phyloP scores from a whole-genome alignment of 2,329 filamentous ascomycete species.

The Beauveria asiatica region DNA sequence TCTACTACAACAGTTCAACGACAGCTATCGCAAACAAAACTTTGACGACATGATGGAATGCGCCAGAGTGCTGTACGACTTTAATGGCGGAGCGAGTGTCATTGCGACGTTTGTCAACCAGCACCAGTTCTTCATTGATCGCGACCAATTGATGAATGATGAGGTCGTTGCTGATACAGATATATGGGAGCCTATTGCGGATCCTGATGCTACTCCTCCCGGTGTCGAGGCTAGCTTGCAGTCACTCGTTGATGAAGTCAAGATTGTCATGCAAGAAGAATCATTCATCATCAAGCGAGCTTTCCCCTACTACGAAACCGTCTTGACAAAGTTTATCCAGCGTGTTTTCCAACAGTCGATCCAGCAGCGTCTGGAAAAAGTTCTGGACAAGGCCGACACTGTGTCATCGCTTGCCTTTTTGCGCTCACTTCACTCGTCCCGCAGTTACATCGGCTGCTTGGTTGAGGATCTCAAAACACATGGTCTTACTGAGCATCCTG shows the following conservation, averaged over 20 bases:
- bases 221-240: conserved; percentile 88
- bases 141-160: conserved; percentile 82
- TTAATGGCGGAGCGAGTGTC: conserved; percentile 91
- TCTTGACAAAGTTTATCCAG: conserved; percentile 87
- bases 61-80: conserved; percentile 86
- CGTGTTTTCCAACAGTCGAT: conserved; percentile 97
- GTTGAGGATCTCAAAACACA: conserved; percentile 92
- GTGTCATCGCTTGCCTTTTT: conserved; percentile 89
- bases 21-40: conserved; percentile 89
- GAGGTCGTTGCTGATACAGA: conserved; percentile 69
- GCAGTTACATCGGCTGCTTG: conserved; percentile 76
- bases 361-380: conserved; percentile 90
- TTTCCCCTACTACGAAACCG: conserved; percentile 93
- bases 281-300: conserved; percentile 94
- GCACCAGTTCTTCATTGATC: conserved; percentile 97
- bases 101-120: conserved; percentile 97
- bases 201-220: conserved; percentile 86
- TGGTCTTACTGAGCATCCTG: conserved; percentile 89
- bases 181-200: conserved; percentile 84
- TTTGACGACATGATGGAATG: conserved; percentile 98
- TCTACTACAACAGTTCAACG: conserved; percentile 90
- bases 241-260: conserved; percentile 87
- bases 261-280: conserved; percentile 92
- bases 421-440: conserved; percentile 80
- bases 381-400: conserved; percentile 86